phyloP scores from a whole-genome alignment of 2,329 filamentous ascomycete genomes.

The Myrmaecium sp. region DNA sequence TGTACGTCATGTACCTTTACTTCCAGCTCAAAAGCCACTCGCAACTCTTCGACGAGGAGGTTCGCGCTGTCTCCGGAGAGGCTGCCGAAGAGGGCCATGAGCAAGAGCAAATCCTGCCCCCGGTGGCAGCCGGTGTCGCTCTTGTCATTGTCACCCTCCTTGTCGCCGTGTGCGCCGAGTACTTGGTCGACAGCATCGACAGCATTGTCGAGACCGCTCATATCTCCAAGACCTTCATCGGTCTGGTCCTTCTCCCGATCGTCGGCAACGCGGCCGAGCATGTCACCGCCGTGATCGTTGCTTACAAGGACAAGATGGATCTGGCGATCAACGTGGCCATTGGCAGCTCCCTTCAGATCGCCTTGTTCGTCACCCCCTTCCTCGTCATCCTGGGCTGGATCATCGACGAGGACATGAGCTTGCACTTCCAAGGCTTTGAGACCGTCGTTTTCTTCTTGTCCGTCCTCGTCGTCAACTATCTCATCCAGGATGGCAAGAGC shows the following conservation, averaged over 20 bases:
- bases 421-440: conserved; percentile 81
- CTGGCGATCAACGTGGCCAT: conserved; percentile 38
- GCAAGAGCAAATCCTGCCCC: conserved; percentile 25
- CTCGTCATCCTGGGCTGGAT: conserved; percentile 40
- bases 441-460: conserved; percentile 74
- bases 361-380: conserved; percentile 40
- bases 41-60: conserved; percentile 28
- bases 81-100: conserved; percentile 14
- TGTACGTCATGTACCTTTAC: conserved; percentile 37
- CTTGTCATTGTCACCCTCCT: conserved; percentile 31
- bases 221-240: conserved; percentile 40
- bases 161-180: conserved; percentile 35
- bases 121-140: conserved; percentile 26
- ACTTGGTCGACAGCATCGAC: conserved; percentile 37
- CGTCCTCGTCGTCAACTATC: conserved; percentile 73
- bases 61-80: conserved; percentile 12
- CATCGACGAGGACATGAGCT: conserved; percentile 37
- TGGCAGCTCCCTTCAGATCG: conserved; percentile 38
- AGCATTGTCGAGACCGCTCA: conserved; percentile 32
- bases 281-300: conserved; percentile 36
- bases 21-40: conserved; percentile 37
- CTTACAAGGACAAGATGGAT: conserved; percentile 41
- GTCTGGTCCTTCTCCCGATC: conserved; percentile 38
- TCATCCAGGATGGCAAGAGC: conserved; percentile 69
- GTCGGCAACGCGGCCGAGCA: conserved; percentile 41